These are phyloP conservation scores for Cordyceps farinosa DNA, from an alignment of 2,329 filamentous ascomycete genomes.

Conservation along the genomic window DNA sequence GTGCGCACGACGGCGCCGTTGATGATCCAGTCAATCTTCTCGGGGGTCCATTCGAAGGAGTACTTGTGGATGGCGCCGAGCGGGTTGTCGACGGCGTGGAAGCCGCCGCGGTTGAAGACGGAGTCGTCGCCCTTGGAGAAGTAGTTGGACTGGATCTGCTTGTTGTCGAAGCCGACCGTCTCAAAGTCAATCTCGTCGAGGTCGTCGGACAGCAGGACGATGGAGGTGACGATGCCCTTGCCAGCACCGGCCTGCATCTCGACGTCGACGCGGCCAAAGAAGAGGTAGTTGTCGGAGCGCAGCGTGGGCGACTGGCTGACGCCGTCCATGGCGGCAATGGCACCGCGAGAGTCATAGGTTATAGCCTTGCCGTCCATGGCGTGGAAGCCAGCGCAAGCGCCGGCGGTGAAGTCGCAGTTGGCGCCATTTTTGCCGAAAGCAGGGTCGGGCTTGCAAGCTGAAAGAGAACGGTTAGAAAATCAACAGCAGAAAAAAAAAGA, in stretches of 20 bases:
- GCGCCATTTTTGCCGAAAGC: slow-evolving; percentile 64
- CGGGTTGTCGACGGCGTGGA: slow-evolving; percentile 53
- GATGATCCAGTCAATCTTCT: slow-evolving; percentile 61
- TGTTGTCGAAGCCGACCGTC: slow-evolving; percentile 74
- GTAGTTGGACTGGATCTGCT: slow-evolving; percentile 83
- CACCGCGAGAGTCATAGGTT: slow-evolving; percentile 45
- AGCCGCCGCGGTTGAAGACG: slow-evolving; percentile 65
- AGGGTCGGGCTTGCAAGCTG: slow-evolving; percentile 67
- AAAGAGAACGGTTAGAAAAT: neutral
- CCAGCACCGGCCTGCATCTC: slow-evolving; percentile 76
- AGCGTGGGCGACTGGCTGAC: slow-evolving; percentile 69
- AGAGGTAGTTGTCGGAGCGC: slow-evolving; percentile 80
- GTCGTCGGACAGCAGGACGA: slow-evolving; percentile 83
- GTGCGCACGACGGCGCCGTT: slow-evolving; percentile 60
- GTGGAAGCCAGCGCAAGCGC: slow-evolving; percentile 56
- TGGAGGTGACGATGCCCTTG: slow-evolving; percentile 80
- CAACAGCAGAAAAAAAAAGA: neutral
- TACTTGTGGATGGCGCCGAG: slow-evolving; percentile 65
- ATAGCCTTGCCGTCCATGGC: slow-evolving; percentile 44
- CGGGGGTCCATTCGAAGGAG: slow-evolving; percentile 63
- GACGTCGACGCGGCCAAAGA: slow-evolving; percentile 87
- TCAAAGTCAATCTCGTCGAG: slow-evolving; percentile 97
- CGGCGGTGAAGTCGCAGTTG: slow-evolving; percentile 73
- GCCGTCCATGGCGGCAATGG: slow-evolving; percentile 63
- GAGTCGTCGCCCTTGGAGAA: slow-evolving; percentile 70